phyloP scores from a whole-genome alignment of 2,329 filamentous ascomycete genomes.

The Xylariaceae sp. region DNA sequence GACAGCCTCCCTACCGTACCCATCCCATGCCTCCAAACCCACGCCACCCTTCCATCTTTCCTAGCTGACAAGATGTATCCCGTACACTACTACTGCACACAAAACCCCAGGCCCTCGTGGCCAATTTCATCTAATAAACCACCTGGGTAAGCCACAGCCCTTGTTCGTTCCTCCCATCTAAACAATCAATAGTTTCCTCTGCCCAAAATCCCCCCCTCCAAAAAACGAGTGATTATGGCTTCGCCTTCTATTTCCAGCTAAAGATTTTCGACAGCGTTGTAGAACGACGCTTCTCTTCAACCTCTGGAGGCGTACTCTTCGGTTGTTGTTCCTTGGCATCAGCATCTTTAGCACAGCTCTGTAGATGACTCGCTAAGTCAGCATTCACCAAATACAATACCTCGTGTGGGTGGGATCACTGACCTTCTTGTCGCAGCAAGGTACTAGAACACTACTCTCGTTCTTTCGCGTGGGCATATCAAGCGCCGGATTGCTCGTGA shows the following conservation, averaged over 20 bases:
- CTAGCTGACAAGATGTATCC: too few relatives aligned
- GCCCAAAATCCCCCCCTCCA: neutral
- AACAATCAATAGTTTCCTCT: too few relatives aligned
- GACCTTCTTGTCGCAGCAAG: slow-evolving; percentile 23
- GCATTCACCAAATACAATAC: slow-evolving; percentile 32
- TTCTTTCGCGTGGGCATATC: slow-evolving; percentile 39
- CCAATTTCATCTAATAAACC: too few relatives aligned
- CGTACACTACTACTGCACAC: too few relatives aligned
- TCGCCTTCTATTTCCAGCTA: slow-evolving; percentile 24
- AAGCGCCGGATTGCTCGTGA: slow-evolving; percentile 42
- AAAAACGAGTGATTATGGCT: neutral
- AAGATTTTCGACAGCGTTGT: slow-evolving; percentile 22
- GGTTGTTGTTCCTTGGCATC: slow-evolving; percentile 26
- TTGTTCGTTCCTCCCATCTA: too few relatives aligned
- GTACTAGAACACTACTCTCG: slow-evolving; percentile 38
- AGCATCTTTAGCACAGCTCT: neutral
- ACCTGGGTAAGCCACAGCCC: too few relatives aligned
- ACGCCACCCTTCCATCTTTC: too few relatives aligned
- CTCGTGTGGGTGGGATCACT: slow-evolving; percentile 19
- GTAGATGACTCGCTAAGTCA: neutral
- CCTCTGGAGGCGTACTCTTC: slow-evolving; percentile 3
- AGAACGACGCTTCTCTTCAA: slow-evolving; percentile 23
- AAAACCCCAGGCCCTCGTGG: too few relatives aligned
- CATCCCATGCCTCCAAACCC: too few relatives aligned
- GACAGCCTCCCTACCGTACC: too few relatives aligned